Base-by-base conservation (phyloP, 2,329 filamentous ascomycete genomes). In the Tolypocladium capitatum region DNA sequence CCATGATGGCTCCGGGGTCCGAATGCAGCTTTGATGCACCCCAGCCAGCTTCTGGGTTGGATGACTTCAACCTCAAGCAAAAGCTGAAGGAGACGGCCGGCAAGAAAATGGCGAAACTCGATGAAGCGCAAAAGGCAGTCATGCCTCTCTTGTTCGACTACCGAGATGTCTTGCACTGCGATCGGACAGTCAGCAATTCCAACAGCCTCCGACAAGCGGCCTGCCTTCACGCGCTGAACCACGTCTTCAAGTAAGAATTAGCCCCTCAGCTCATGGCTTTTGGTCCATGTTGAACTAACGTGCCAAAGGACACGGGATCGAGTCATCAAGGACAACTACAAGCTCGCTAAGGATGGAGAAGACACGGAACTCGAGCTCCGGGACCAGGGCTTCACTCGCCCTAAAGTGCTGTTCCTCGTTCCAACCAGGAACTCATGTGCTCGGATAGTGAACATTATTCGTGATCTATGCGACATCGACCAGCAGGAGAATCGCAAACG, bases 401-500 rank as follows among this genome's bases (percentile, higher is more conserved):
- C 92, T 8, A 97, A 97, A 62, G 83, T 96, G 7, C 75, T 98
- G 20, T 86, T 97, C 63, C 73, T 98, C 18, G 71, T 96, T 1
- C 91, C 92, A 4, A 97, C 92, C 0, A 80, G 90, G 48, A 83
- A 96, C 59, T 83, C 89, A 0, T 94, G 88, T 55, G 84, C 85
- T 28, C 80, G 81, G 45, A 83, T 86, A 56, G 73, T 95, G 34
- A 80, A 94, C 44, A 78, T 77, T 36, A 88, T 98, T 41, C 82
- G 83, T 38, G 74, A 79, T 5, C 67, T 95, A 24, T 86, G 82
- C 65, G 75, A 83, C 51, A 85, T 88, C 0, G 90, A 96, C 49
- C 90, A 96, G 59, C 87, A 95, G 63, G 92, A 97, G 64, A 95
- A 97, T 68, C 84, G 86, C 56, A 92, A 94, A 63, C 81, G 92